Evolutionary conservation across 257 asterid species (phyloP).

Genomic region (Solanum pennellii): DNA sequence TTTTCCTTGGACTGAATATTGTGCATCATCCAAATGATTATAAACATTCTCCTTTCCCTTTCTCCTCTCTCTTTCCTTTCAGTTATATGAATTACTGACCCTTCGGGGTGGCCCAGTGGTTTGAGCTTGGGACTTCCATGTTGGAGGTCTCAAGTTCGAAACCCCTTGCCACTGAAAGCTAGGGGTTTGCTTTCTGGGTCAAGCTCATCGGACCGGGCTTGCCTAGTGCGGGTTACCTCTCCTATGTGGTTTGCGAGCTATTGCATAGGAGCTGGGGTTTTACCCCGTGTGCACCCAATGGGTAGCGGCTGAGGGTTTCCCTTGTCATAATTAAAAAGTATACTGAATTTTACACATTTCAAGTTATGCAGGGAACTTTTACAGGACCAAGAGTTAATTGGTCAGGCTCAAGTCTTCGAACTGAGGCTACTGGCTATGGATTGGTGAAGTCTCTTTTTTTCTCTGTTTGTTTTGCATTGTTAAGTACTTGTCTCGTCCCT

Average conservation of each 20-base stretch:
- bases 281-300: not conserved
- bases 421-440: constrained; percentile 99
- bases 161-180: not conserved
- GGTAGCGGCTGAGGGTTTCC: not conserved
- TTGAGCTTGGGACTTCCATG: not conserved
- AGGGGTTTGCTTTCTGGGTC: not conserved
- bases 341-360: not conserved
- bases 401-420: constrained; percentile 95
- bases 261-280: not conserved
- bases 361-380: constrained; percentile 82
- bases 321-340: not conserved
- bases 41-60: not conserved
- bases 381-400: constrained; percentile 95
- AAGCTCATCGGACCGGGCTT: not conserved
- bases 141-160: not conserved
- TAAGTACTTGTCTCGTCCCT: not conserved
- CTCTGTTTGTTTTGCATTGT: not conserved
- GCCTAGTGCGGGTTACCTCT: not conserved
- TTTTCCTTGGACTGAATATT: not conserved
- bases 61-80: not conserved
- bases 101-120: not conserved
- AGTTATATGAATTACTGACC: not conserved
- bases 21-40: not conserved
- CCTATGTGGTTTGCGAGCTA: not conserved
- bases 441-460: constrained; percentile 38